Evolutionary conservation across 2,329 filamentous ascomycete species (phyloP), one percentile per base, ranked within the genome.

Genomic region (Neopestalotiopsis sp.): DNA sequence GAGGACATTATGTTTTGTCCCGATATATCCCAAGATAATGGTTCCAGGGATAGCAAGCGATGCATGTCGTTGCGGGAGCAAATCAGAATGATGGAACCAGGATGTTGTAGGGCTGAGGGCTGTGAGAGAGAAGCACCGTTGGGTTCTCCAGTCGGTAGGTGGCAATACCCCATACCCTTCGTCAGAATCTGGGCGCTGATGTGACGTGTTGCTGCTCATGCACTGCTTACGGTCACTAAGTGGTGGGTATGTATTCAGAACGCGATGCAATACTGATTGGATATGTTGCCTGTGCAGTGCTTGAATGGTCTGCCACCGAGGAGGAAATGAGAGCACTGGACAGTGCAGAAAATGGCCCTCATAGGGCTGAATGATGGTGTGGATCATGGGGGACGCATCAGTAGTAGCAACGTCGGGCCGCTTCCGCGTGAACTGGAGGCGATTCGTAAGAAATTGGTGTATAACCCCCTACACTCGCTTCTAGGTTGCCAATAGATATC

Each of bases 321-420:
- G 32, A 40, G 30, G 34, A 30, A 14, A 40, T 10, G 9, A 45
- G 58, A 38, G 32, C 32, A 49, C n/a, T 40, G 53, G 30, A 49
- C 20, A n/a, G 20, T 61, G 61, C 61, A 63, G 53, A 64, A 64
- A 42, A 64, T 69, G 68, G 61, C 53, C 34, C 49, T 67, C 68
- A 34, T 69, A 69, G 68, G 68, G 68, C 68, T 69, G 68, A 69
- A 63, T 38, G 49, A 32, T 45, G 61, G 68, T 69, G 68, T 65
- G 61, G 65, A 69, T 30, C 38, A 14, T 10, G 7, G 20, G 5
- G 28, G 40, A 57, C 20, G 58, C 56, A 17, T 28, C 28, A 34
- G n/a, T 30, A 24, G 20, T 28, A 30, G 10, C 49, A 20, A 17
- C 17, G 56, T 17, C 65, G 65, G 56, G 42, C 65, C 65, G 65